Conservation (phyloP, 2,329 filamentous ascomycete species). For the Apiospora koreana region DNA sequence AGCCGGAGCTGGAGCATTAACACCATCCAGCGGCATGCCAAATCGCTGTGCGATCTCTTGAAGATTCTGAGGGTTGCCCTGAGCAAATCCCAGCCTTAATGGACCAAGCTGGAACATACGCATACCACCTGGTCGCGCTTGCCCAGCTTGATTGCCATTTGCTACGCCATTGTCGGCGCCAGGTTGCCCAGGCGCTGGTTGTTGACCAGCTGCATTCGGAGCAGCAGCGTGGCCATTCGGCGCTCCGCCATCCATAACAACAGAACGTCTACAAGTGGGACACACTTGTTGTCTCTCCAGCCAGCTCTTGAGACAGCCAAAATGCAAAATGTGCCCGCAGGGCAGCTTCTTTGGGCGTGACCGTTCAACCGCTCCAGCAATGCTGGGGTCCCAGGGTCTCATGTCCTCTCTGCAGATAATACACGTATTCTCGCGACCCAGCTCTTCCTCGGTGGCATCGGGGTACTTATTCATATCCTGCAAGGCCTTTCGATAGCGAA, state of each 20-base stretch:
- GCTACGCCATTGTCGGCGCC: slow-evolving; percentile 26
- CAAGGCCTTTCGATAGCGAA: slow-evolving; percentile 88
- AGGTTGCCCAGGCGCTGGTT: slow-evolving; percentile 27
- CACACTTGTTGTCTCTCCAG: slow-evolving; percentile 96
- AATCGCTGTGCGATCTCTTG: slow-evolving; percentile 68
- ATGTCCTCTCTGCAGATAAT: slow-evolving; percentile 98
- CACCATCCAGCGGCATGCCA: slow-evolving; percentile 43
- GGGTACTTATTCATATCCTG: slow-evolving; percentile 93
- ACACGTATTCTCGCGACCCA: slow-evolving; percentile 85
- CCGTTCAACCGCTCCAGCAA: slow-evolving; percentile 75
- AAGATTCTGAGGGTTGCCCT: slow-evolving; percentile 63
- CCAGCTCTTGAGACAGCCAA: slow-evolving; percentile 95
- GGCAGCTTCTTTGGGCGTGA: slow-evolving; percentile 92
- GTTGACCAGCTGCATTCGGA: slow-evolving; percentile 33
- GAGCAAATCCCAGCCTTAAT: slow-evolving; percentile 74
- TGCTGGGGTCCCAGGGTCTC: slow-evolving; percentile 71
- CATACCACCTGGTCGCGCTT: slow-evolving; percentile 44
- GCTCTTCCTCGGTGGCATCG: slow-evolving; percentile 85
- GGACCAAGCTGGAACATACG: slow-evolving; percentile 74
- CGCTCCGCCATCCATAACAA: slow-evolving; percentile 59
- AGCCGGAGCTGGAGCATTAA: slow-evolving; percentile 23
- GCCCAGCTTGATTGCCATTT: slow-evolving; percentile 35
- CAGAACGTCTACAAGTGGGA: slow-evolving; percentile 87
- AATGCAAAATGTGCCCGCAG: slow-evolving; percentile 92
- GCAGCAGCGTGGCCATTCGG: slow-evolving; percentile 36